Evolutionary conservation across 148 eudicot species (phyloP).

Genomic region (Bassia scoparia): DNA sequence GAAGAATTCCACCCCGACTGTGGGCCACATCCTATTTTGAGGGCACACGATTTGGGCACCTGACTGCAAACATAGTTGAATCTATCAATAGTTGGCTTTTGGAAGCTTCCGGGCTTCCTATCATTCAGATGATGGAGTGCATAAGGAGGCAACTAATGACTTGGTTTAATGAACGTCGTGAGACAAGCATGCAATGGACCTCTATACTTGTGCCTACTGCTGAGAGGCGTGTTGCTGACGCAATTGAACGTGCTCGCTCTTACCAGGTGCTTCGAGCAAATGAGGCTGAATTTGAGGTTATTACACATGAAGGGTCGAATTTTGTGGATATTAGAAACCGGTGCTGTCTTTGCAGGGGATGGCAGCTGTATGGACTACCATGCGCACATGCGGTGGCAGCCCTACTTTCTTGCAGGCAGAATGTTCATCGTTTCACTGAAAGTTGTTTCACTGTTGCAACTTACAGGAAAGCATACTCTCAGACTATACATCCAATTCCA

Average conservation of each 20-base stretch:
- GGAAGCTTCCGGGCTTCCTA: constrained; percentile 55
- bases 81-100: constrained; percentile 42
- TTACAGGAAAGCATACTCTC: constrained; percentile 50
- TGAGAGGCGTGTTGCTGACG: constrained; percentile 47
- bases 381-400: constrained; percentile 67
- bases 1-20: constrained; percentile 46
- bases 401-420: constrained; percentile 49
- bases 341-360: constrained; percentile 46
- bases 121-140: constrained; percentile 55
- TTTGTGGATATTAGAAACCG: constrained; percentile 54
- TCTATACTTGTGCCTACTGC: constrained; percentile 51
- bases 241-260: constrained; percentile 49
- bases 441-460: constrained; percentile 56
- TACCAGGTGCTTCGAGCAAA: constrained; percentile 53
- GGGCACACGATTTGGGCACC: constrained; percentile 56
- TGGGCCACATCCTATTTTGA: constrained; percentile 66
- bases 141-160: constrained; percentile 60
- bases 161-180: constrained; percentile 63
- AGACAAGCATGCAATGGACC: constrained; percentile 52
- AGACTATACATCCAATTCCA: constrained; percentile 55
- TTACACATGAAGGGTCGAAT: constrained; percentile 45
- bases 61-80: constrained; percentile 49
- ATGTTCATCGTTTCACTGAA: constrained; percentile 51
- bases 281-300: constrained; percentile 57
- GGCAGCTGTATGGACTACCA: constrained; percentile 57